Base-by-base conservation (phyloP, 2,329 filamentous ascomycete genomes). In the Penicillium aurantiogriseum region DNA sequence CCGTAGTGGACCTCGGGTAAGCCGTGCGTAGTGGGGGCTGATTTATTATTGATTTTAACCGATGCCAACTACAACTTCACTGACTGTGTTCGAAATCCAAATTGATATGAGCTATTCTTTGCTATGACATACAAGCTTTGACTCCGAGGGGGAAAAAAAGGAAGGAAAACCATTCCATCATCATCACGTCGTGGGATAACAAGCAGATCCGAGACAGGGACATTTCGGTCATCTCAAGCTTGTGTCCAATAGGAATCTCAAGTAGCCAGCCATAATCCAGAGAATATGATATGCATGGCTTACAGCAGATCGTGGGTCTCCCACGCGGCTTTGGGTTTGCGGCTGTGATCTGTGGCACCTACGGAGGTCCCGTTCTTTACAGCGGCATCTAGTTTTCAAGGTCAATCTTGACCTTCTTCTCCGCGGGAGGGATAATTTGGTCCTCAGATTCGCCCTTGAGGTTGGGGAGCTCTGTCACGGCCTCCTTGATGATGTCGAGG, bases 401-500 rank as follows among this genome's bases (percentile, higher is more conserved):
- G 21, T 75, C 76, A 61, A 87, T 85, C 64, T 84, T 82, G 49
- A 87, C 82, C 65, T 83, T 80, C 77, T 85, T 88, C 76, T 88
- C 85, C 11, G 78, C 77, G 5, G 75, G 67, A 13, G 85, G 84
- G 48, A 88, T 78, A n/a, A 86, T 71, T 56, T 82, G 69, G 51
- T 84, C 77, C 69, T 84, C 81, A 56, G 77, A 77, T 67, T 81
- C 70, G 2, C 83, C 85, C 74, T 86, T 83, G 59, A 87, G 76
- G 7, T 71, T 86, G 2, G 92, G 92, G 52, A 99, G 82, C 76
- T 97, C 92, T 65, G 83, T 81, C 69, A 97, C 82, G 15, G 93
- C 88, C 71, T 92, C 87, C 61, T 86, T 83, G 71, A 99, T 96
- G 69, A 94, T 93, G 51, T 75, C 75, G 54, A 97, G 74, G 1